Percentiles rank a stretch among this genome's conserved stretches.
Conservation (phyloP, 768 basidiomycete genomes). For the Boletus rufocinnamomeus region DNA sequence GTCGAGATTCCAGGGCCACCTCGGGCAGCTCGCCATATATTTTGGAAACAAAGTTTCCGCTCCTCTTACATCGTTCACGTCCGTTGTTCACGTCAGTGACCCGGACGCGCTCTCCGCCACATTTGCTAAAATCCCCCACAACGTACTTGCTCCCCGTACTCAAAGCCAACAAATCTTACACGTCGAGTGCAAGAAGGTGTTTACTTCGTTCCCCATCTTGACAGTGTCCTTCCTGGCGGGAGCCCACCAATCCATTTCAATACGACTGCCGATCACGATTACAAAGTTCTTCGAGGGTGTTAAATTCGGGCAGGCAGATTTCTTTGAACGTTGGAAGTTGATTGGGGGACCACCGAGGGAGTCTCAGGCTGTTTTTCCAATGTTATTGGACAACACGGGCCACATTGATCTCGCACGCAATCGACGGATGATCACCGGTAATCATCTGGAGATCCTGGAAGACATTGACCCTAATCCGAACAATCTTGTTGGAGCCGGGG, state of each 20-base stretch:
- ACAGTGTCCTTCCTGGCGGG: conserved; percentile 91
- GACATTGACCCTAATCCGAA: conserved; percentile 93
- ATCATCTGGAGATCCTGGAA: conserved; percentile 72
- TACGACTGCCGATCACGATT: conserved; percentile 84
- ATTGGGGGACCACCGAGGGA: conserved; percentile 96
- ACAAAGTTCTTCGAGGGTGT: conserved; percentile 96
- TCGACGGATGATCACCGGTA: conserved; percentile 74
- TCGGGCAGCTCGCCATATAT: conserved; percentile 92
- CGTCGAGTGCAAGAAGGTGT: conserved; percentile 91
- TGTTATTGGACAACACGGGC: conserved; percentile 63
- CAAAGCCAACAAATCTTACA: conserved; percentile 94
- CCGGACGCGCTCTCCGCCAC: conserved; percentile 75
- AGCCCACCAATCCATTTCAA: conserved; percentile 80
- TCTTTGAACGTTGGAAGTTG: conserved; percentile 98
- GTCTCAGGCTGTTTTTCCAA: conserved; percentile 84
- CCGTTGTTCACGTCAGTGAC: conserved; percentile 72
- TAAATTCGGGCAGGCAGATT: conserved; percentile 76
- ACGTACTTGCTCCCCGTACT: conserved; percentile 73
- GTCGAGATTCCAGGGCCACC: conserved; percentile 92
- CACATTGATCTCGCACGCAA: conserved; percentile 76
- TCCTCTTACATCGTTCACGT: conserved; percentile 90
- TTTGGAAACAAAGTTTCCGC: conserved; percentile 93
- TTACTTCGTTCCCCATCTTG: conserved; percentile 74
- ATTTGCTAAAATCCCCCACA: conserved; percentile 90
- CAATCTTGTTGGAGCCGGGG: conserved; percentile 94